Evolutionary conservation across 768 basidiomycete genomes (phyloP).

Genomic region (Russula foetens): DNA sequence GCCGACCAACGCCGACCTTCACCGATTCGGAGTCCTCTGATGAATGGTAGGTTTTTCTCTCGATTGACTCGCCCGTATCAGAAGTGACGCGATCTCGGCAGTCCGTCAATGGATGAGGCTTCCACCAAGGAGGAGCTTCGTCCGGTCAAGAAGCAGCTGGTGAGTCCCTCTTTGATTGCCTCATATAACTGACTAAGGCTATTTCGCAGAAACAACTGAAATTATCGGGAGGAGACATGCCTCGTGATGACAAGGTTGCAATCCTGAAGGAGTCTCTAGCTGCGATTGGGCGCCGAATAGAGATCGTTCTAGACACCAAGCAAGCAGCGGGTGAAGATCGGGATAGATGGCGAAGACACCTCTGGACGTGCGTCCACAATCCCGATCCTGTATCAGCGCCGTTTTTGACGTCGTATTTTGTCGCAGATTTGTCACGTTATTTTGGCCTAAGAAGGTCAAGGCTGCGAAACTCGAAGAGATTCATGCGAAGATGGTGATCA

Average conservation of each 20-base stretch:
- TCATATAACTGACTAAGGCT: constrained; percentile 2
- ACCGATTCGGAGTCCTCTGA: constrained; percentile 92
- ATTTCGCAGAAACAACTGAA: constrained; percentile 82
- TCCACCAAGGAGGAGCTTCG: constrained; percentile 91
- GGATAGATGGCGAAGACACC: constrained; percentile 83
- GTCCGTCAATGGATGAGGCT: constrained; percentile 92
- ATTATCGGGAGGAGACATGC: constrained; percentile 85
- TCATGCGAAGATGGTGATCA: constrained; percentile 93
- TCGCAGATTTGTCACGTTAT: constrained; percentile 82
- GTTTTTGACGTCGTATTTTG: constrained; percentile 6
- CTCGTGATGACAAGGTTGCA: constrained; percentile 91
- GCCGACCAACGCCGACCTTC: constrained; percentile 92
- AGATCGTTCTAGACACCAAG: constrained; percentile 69
- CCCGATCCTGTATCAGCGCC: background rate
- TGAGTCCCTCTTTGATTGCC: constrained; percentile 31
- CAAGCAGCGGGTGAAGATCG: constrained; percentile 72
- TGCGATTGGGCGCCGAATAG: constrained; percentile 89
- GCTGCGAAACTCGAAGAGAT: constrained; percentile 91
- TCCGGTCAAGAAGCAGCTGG: constrained; percentile 94
- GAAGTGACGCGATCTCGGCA: constrained; percentile 26
- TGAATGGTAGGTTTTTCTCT: constrained; percentile 65
- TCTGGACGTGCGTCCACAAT: constrained; percentile 79
- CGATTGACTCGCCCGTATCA: constrained; percentile 1
- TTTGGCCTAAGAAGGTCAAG: constrained; percentile 97
- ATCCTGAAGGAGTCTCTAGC: constrained; percentile 93